Conservation (phyloP, 192 early-diverging fungal species). For the Entomortierella parvispora region DNA sequence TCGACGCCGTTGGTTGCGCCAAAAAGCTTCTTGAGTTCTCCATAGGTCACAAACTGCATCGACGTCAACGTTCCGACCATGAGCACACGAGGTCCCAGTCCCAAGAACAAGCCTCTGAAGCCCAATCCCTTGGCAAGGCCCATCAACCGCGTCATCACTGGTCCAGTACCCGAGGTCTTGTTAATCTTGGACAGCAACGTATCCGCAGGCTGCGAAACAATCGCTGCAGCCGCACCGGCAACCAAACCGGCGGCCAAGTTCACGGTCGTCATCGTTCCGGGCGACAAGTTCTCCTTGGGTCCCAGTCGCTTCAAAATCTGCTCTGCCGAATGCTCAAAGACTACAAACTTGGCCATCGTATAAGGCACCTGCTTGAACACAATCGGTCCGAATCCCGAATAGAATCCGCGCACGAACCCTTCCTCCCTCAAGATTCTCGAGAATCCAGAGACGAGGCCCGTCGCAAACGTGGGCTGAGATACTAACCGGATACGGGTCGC, state of each 20-base stretch:
- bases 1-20: constrained; percentile 61
- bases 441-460: constrained; percentile 67
- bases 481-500: constrained; percentile 76
- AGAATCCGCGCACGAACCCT: constrained; percentile 71
- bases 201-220: constrained; percentile 69
- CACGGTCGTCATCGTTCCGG: constrained; percentile 56
- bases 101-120: constrained; percentile 58
- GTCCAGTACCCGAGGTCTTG: constrained; percentile 66
- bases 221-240: constrained; percentile 68
- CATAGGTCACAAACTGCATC: constrained; percentile 67
- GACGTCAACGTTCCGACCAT: constrained; percentile 67
- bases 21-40: constrained; percentile 60
- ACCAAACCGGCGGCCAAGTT: constrained; percentile 63
- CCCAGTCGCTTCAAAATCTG: constrained; percentile 56
- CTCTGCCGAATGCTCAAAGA: constrained; percentile 61
- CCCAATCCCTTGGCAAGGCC: constrained; percentile 54
- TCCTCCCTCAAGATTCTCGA: constrained; percentile 66
- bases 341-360: constrained; percentile 81
- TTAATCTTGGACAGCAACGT: constrained; percentile 71
- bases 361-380: constrained; percentile 78
- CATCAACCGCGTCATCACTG: constrained; percentile 57
- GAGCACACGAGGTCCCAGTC: constrained; percentile 66
- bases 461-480: constrained; percentile 71
- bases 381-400: constrained; percentile 78
- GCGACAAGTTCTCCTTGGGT: constrained; percentile 58